A percentile compares a stretch with the other conserved stretches of the same genome.
These are phyloP conservation scores for Skeletonema potamos DNA, from an alignment of 108 stramenopile species.

Conservation along the genomic window DNA sequence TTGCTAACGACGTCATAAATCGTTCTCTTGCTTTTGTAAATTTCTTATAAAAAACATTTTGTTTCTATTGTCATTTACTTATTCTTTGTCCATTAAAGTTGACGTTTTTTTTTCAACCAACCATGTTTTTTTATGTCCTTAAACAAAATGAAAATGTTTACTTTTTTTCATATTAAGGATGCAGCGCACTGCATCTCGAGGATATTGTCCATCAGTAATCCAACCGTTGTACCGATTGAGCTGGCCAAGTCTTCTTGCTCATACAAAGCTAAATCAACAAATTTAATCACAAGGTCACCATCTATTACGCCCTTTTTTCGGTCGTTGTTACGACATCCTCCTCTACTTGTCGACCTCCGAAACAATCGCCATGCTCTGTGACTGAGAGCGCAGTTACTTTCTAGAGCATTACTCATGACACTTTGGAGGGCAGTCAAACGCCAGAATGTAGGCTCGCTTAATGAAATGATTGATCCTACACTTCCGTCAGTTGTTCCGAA, in stretches of 20 bases:
- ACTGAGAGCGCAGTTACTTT: conserved; percentile 85
- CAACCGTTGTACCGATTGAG: conserved; percentile 93
- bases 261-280: conserved; percentile 68
- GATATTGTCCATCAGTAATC: conserved; percentile 87
- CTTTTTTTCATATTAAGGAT: conserved; percentile 5
- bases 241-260: conserved; percentile 93
- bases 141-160: too few relatives aligned
- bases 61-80: too few relatives aligned
- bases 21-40: too few relatives aligned
- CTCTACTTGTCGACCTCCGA: conserved; percentile 69
- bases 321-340: conserved; percentile 76
- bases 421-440: conserved; percentile 88
- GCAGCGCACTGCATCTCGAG: conserved; percentile 74
- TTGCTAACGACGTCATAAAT: too few relatives aligned
- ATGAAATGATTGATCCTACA: conserved; percentile 71
- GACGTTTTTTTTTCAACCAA: too few relatives aligned
- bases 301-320: conserved; percentile 93
- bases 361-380: conserved; percentile 81
- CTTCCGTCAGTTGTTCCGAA: conserved; percentile 92
- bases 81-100: too few relatives aligned
- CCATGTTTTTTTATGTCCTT: too few relatives aligned
- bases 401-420: conserved; percentile 88
- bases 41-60: too few relatives aligned
- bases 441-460: conserved; percentile 88
- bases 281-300: conserved; percentile 85